Conservation (phyloP, 176 grass and related monocot genomes). For the Oryza coarctata region DNA sequence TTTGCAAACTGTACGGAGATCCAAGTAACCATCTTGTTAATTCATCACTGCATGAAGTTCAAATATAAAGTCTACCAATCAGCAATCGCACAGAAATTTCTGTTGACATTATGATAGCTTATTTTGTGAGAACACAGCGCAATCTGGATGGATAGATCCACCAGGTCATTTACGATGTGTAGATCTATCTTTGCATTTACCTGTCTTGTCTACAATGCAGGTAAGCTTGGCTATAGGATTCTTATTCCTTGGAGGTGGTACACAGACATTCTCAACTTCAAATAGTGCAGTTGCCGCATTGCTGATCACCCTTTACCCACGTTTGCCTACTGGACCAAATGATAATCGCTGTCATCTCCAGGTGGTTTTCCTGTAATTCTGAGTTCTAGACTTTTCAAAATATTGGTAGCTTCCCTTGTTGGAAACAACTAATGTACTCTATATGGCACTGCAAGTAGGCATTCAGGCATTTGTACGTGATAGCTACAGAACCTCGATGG, state of each 20-base stretch:
- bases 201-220: constrained; percentile 41
- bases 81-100: not conserved
- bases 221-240: constrained; percentile 91
- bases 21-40: not conserved
- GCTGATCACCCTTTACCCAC: constrained; percentile 82
- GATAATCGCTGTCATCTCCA: constrained; percentile 98
- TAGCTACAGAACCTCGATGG: constrained; percentile 86
- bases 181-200: not conserved
- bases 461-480: constrained; percentile 87
- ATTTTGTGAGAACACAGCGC: constrained; percentile 22
- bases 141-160: constrained; percentile 7
- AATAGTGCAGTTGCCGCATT: constrained; percentile 89
- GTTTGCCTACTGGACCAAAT: constrained; percentile 94
- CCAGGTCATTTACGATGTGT: not conserved
- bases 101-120: constrained; percentile 10
- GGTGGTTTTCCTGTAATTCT: constrained; percentile 41
- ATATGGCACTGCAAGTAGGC: constrained; percentile 50
- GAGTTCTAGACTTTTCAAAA: constrained; percentile 3
- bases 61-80: constrained; percentile 23
- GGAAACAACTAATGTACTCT: constrained; percentile 34
- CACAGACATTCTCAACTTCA: constrained; percentile 86
- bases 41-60: not conserved
- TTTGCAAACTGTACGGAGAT: not conserved
- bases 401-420: constrained; percentile 16
- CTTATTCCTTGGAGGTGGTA: constrained; percentile 93